These are phyloP conservation scores for Strigomonas galati DNA, from an alignment of 208 protist genomes.

Conservation along the genomic window DNA sequence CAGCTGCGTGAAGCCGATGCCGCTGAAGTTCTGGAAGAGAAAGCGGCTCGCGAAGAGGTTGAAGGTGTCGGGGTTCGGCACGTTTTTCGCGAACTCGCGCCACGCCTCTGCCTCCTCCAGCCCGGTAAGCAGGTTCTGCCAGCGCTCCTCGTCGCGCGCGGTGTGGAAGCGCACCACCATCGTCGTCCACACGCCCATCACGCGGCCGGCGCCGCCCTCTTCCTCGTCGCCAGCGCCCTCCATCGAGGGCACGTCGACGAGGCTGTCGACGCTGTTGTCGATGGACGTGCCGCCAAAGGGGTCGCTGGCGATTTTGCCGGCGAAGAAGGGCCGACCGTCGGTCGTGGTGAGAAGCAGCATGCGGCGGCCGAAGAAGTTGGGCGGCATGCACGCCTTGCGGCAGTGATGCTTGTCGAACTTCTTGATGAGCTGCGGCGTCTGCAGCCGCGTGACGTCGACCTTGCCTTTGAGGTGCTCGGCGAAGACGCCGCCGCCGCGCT, in stretches of 20 bases:
- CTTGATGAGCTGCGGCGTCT: constrained; percentile 11
- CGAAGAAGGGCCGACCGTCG: constrained; percentile 31
- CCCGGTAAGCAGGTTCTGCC: constrained; percentile 49
- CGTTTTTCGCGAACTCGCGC: constrained; percentile 48
- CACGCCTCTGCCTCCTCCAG: constrained; percentile 53
- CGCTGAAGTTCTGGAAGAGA: constrained; percentile 75
- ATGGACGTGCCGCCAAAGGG: not conserved
- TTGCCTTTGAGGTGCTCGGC: constrained; percentile 13
- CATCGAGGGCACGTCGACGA: not conserved
- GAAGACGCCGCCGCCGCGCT: not conserved
- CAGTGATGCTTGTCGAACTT: constrained; percentile 5
- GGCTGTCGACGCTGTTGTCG: constrained; percentile 6
- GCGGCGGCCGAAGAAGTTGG: constrained; percentile 22
- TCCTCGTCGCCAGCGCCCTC: not conserved
- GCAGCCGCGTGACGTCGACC: constrained; percentile 6
- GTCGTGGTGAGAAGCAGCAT: constrained; percentile 32
- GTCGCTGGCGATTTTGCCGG: not conserved
- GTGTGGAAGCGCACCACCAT: constrained; percentile 59
- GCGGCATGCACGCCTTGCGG: not conserved
- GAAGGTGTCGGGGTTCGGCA: constrained; percentile 61
- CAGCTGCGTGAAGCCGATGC: constrained; percentile 36
- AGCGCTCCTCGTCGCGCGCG: constrained; percentile 67
- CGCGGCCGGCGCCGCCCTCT: not conserved
- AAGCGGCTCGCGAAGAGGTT: constrained; percentile 76
- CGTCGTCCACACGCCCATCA: constrained; percentile 32